These are phyloP conservation scores for Rehmannia glutinosa DNA, from an alignment of 257 asterid genomes.

Conservation along the genomic window DNA sequence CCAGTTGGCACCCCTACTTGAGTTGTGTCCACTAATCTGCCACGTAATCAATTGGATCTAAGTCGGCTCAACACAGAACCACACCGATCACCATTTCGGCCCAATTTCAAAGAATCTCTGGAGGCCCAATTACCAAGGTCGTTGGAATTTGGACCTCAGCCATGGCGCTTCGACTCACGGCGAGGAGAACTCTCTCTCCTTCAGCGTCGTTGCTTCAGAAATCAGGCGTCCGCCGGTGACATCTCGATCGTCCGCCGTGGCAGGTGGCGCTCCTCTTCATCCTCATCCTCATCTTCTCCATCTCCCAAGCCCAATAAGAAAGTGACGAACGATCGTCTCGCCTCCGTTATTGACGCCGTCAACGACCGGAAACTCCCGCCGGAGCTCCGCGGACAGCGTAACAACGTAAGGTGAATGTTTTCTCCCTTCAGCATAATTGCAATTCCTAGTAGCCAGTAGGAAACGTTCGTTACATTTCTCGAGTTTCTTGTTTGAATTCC, in stretches of 20 bases:
- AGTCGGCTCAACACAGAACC: neutral
- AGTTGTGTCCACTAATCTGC: conserved; percentile 5
- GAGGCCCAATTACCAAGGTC: conserved; percentile 11
- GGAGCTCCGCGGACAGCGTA: conserved; percentile 86
- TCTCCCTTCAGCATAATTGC: neutral
- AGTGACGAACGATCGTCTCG: conserved; percentile 51
- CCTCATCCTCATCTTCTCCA: conserved; percentile 30
- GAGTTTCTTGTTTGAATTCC: neutral
- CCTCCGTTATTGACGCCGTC: conserved; percentile 74
- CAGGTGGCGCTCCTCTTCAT: conserved; percentile 32
- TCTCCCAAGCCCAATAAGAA: conserved; percentile 30
- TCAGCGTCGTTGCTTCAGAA: conserved; percentile 24
- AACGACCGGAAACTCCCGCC: conserved; percentile 86
- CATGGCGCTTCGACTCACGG: conserved; percentile 52
- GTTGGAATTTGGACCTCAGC: conserved; percentile 17
- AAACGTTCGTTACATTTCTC: neutral
- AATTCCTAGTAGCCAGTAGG: neutral
- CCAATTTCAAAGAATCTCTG: neutral
- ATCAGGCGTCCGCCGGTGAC: conserved; percentile 16
- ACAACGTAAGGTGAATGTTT: conserved; percentile 52
- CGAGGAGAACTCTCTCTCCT: conserved; percentile 28
- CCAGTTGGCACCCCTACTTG: too few relatives aligned
- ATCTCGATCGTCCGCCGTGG: conserved; percentile 14
- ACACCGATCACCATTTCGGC: neutral
- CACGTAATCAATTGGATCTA: neutral